Percentiles rank a stretch among this genome's conserved stretches.
Evolutionary conservation across 306 rosid genomes (phyloP).

Genomic region (Coriaria nepalensis): DNA sequence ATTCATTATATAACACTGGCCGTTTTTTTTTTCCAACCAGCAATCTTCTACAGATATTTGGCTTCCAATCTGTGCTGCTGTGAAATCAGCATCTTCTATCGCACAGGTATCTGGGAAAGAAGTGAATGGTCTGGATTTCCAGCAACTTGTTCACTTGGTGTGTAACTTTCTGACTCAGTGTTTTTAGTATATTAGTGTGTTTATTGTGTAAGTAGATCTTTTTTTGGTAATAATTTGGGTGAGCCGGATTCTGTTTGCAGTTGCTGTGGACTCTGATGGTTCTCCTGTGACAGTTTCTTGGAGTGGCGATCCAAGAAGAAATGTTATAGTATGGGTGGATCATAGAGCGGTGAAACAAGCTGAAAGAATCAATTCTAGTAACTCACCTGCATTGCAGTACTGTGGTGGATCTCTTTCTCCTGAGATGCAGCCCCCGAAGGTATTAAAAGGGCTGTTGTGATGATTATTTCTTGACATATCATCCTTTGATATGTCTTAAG

Average conservation of each 20-base stretch:
- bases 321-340: constrained; percentile 96
- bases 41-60: constrained; percentile 99
- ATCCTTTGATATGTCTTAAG: no score
- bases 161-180: constrained; percentile 6
- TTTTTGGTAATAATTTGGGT: background rate
- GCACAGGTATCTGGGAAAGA: constrained; percentile 55
- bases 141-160: constrained; percentile 96
- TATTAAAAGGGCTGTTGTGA: constrained; percentile 12
- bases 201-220: background rate
- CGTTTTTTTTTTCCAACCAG: constrained; percentile 33
- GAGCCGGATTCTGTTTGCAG: constrained; percentile 31
- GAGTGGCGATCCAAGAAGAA: constrained; percentile 94
- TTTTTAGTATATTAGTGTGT: constrained; percentile 2
- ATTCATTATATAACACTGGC: background rate
- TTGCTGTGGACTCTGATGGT: constrained; percentile 82
- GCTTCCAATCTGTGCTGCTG: constrained; percentile 90
- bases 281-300: constrained; percentile 83
- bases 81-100: constrained; percentile 60
- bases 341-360: constrained; percentile 94
- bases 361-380: constrained; percentile 63
- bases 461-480: background rate
- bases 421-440: constrained; percentile 99
- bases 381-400: constrained; percentile 76
- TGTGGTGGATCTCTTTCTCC: constrained; percentile 97
- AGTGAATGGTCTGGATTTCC: constrained; percentile 78